Evolutionary conservation across 164 flowering plant genomes (phyloP).

Genomic region (Vitis rotundifolia): DNA sequence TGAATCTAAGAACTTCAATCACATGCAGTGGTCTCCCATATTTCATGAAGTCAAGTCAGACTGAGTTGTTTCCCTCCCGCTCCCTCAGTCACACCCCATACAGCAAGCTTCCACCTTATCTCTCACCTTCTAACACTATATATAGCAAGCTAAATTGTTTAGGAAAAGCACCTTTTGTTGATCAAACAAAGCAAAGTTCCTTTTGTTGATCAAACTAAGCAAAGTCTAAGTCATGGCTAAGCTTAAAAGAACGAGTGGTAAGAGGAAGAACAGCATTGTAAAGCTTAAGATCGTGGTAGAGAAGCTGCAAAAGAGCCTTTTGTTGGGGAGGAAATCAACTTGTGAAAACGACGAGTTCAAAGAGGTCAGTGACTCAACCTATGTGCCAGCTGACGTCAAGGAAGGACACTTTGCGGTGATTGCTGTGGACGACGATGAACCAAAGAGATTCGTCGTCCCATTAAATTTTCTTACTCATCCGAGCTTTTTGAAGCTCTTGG

Average conservation of each 20-base stretch:
- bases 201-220: background rate
- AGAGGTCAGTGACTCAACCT: constrained; percentile 5
- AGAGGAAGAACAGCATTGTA: constrained; percentile 36
- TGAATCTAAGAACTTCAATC: background rate
- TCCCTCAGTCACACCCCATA: background rate
- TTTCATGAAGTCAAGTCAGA: background rate
- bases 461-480: constrained; percentile 41
- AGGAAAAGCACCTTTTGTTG: background rate
- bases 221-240: constrained; percentile 10
- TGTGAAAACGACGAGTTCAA: constrained; percentile 5
- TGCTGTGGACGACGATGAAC: constrained; percentile 33
- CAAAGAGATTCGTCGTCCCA: constrained; percentile 44
- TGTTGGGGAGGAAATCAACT: constrained; percentile 17
- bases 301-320: constrained; percentile 45
- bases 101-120: background rate
- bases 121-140: constrained; percentile 1
- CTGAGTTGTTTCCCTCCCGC: too few species aligned
- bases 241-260: constrained; percentile 16
- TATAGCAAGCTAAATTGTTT: background rate
- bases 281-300: constrained; percentile 37
- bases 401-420: constrained; percentile 65
- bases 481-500: constrained; percentile 39
- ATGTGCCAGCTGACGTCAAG: constrained; percentile 52
- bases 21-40: constrained; percentile 20
- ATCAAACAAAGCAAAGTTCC: background rate